Evolutionary conservation across 2,329 filamentous ascomycete species (phyloP).

Genomic region (Sphaerulina populicola): DNA sequence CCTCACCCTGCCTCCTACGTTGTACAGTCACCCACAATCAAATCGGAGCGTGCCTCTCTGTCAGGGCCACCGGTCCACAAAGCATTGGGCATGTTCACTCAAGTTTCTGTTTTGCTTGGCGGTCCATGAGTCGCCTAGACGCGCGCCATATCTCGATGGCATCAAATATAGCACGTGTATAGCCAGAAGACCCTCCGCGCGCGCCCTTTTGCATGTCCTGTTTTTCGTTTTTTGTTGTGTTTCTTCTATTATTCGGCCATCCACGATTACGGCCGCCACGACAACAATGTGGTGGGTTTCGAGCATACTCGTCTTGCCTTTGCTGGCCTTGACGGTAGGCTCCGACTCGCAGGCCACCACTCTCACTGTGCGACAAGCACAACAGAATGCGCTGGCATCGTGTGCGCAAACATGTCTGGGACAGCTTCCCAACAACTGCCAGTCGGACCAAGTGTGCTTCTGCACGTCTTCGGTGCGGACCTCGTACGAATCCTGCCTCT

Average conservation of each 20-base stretch:
- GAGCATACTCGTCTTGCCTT: conserved; percentile 15
- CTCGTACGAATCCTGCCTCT: conserved; percentile 9
- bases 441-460: conserved; percentile 10
- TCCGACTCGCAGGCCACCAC: conserved; percentile 9
- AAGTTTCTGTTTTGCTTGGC: conserved; percentile 3
- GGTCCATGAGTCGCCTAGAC: conserved; percentile 14
- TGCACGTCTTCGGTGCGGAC: conserved; percentile 5
- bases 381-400: conserved; percentile 5
- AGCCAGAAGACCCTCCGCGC: neutral
- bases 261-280: conserved; percentile 7
- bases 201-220: neutral
- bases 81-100: conserved; percentile 8
- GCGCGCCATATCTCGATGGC: conserved; percentile 11
- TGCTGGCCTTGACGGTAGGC: conserved; percentile 12
- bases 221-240: neutral
- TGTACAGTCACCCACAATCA: conserved; percentile 3
- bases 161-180: conserved; percentile 14
- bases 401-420: conserved; percentile 10
- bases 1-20: neutral
- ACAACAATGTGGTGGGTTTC: conserved; percentile 10
- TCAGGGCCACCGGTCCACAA: neutral
- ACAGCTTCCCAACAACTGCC: conserved; percentile 7
- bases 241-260: conserved; percentile 9
- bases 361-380: conserved; percentile 8
- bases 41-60: conserved; percentile 1